Evolutionary conservation across 2,329 filamentous ascomycete species (phyloP).

Genomic region (Huntiella savannae): DNA sequence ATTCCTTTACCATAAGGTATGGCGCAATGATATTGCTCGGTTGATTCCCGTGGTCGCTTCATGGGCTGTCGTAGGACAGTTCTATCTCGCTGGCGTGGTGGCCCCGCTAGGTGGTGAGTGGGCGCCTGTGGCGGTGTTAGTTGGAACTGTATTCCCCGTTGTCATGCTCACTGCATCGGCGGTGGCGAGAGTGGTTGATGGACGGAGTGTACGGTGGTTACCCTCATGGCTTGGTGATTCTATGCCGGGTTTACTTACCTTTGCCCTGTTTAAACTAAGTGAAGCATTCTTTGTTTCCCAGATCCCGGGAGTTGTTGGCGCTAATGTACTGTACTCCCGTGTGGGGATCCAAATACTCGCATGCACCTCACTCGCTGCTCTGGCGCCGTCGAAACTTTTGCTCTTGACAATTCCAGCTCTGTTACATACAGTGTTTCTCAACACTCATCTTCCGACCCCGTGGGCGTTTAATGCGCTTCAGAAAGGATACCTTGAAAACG

Average conservation of each 20-base stretch:
- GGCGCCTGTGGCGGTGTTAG: conserved; percentile 61
- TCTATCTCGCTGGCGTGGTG: conserved; percentile 49
- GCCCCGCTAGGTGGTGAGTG: conserved; percentile 42
- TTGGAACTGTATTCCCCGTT: conserved; percentile 53
- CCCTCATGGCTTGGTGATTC: conserved; percentile 40
- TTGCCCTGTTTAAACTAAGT: conserved; percentile 39
- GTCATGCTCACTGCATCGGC: conserved; percentile 44
- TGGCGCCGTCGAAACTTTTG: conserved; percentile 28
- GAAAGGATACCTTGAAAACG: conserved; percentile 39
- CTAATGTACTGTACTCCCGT: conserved; percentile 45
- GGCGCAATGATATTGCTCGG: conserved; percentile 25
- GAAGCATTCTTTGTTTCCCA: conserved; percentile 23
- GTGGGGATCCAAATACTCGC: conserved; percentile 53
- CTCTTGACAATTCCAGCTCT: conserved; percentile 52
- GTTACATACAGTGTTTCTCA: conserved; percentile 49
- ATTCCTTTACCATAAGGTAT: conserved; percentile 29
- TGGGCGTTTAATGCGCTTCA: conserved; percentile 45
- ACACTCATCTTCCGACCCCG: conserved; percentile 51
- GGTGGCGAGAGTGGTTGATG: conserved; percentile 30
- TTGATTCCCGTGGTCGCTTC: conserved; percentile 56
- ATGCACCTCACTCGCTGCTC: conserved; percentile 41
- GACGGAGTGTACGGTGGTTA: conserved; percentile 29
- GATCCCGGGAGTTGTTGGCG: conserved; percentile 36
- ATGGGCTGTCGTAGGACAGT: conserved; percentile 57
- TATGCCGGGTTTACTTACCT: conserved; percentile 45